Base-by-base conservation (phyloP, 805 yeast species). In the Ogataea naganishii region DNA sequence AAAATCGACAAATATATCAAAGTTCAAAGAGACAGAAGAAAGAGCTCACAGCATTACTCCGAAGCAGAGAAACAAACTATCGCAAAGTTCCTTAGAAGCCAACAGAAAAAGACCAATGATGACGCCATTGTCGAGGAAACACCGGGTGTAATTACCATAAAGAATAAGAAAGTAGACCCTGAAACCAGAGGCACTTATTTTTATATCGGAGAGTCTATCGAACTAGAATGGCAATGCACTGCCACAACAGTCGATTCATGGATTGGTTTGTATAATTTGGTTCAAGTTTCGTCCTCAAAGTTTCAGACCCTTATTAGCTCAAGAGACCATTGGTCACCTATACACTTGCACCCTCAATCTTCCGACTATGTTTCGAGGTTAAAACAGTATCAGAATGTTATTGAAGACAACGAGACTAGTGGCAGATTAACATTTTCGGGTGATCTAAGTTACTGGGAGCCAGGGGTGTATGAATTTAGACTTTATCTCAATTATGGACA, bases 391-490 rank as follows among this genome's bases (percentile, higher is more conserved):
- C 24, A 29, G 13, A 15, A 12, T 7, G 26, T 33, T 10, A 15
- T 29, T 13, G 31, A 26, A 7, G 36, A 31, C 12, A 15, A 23
- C 8, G 40, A 35, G 1, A 32, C 53, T 7, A 38, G 46, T 4
- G 88, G 89, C 1, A 40, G 48, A 9, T 61, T 70, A 6, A 56
- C 43, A 8, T 82, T 82, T 43, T 47, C 56, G 8, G 61, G 63
- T 6, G 60, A 62, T 4, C 55, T 66, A 28, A 53, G 78, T 24
- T 64, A 64, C 42, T 78, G 77, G 72, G 79, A 76, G 41, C 72
- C 68, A 23, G 94, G 94, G 0, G 60, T 71, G 20, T 82, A 74
- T 53, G 89, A 82, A 53, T 65, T 82, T 39, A 64, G 94, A 48
- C 78, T 78, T 44, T 92, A 82, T 46, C 61, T 69, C 30, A 67